These are phyloP conservation scores for Fagopyrum homotropicum DNA, from an alignment of 148 eudicot genomes.

Conservation along the genomic window DNA sequence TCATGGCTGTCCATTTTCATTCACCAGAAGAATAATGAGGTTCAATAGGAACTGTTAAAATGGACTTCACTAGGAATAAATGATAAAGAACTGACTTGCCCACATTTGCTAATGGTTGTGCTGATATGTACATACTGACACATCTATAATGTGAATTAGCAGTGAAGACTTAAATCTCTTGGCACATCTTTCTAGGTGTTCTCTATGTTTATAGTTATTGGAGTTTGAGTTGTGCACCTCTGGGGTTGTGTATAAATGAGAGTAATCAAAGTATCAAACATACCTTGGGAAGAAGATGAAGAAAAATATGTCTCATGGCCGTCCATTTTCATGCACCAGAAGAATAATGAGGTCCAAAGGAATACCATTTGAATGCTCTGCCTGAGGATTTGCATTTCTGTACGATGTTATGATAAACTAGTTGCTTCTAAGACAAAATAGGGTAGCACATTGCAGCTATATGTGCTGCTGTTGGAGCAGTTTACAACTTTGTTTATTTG, in stretches of 20 bases:
- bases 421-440: not conserved
- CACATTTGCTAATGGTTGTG: not conserved
- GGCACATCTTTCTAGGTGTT: not conserved
- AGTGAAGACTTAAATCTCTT: not conserved
- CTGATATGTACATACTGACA: not conserved
- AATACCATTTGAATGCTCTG: not conserved
- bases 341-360: not conserved
- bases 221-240: not conserved
- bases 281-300: not conserved
- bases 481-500: not conserved
- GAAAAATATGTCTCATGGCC: not conserved
- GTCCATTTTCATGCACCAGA: not conserved
- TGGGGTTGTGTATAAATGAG: not conserved
- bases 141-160: not conserved
- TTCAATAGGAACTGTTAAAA: not conserved
- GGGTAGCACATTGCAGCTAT: not conserved
- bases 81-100: not conserved
- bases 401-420: not conserved
- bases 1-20: not conserved
- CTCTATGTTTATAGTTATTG: not conserved
- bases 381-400: not conserved
- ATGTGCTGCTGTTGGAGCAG: not conserved
- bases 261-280: not conserved
- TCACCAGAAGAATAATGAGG: not conserved
- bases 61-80: not conserved